Evolutionary conservation across 2,329 filamentous ascomycete genomes (phyloP).

Genomic region (Fusarium pseudonygamai): DNA sequence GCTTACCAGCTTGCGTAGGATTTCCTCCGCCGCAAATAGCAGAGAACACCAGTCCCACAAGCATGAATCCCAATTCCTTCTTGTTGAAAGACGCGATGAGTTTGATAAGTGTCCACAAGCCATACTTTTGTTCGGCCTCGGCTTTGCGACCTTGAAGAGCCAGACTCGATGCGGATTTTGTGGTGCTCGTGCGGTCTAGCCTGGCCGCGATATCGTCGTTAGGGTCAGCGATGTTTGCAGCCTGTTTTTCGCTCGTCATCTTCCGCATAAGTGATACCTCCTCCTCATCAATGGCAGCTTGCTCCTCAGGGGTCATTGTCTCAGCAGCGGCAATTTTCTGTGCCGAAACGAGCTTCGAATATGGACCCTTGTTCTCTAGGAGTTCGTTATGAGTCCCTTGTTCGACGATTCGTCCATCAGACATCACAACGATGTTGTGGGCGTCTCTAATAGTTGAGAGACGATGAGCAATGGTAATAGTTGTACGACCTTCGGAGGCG

Average conservation of each 20-base stretch:
- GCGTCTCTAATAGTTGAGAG: constrained; percentile 94
- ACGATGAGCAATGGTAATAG: constrained; percentile 95
- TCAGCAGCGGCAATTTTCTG: constrained; percentile 79
- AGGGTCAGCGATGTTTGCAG: constrained; percentile 61
- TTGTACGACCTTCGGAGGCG: constrained; percentile 86
- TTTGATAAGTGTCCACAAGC: constrained; percentile 79
- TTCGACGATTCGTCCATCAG: constrained; percentile 84
- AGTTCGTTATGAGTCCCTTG: constrained; percentile 89
- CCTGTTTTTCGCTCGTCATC: constrained; percentile 53
- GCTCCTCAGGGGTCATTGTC: constrained; percentile 61
- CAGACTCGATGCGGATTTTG: constrained; percentile 74
- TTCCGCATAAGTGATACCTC: constrained; percentile 63
- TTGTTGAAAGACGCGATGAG: constrained; percentile 84
- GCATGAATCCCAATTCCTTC: constrained; percentile 76
- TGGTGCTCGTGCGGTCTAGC: constrained; percentile 63
- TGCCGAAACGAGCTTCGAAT: constrained; percentile 86
- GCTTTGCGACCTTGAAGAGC: constrained; percentile 66
- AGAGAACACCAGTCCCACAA: constrained; percentile 76
- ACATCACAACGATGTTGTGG: constrained; percentile 96
- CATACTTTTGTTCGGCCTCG: constrained; percentile 67
- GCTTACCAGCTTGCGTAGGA: constrained; percentile 60
- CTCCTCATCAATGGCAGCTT: constrained; percentile 59
- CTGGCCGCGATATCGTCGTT: constrained; percentile 69
- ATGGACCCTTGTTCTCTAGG: constrained; percentile 75
- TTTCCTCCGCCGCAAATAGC: constrained; percentile 84